phyloP scores from a whole-genome alignment of 176 grass and related monocot genomes.

The Carex cristatella region DNA sequence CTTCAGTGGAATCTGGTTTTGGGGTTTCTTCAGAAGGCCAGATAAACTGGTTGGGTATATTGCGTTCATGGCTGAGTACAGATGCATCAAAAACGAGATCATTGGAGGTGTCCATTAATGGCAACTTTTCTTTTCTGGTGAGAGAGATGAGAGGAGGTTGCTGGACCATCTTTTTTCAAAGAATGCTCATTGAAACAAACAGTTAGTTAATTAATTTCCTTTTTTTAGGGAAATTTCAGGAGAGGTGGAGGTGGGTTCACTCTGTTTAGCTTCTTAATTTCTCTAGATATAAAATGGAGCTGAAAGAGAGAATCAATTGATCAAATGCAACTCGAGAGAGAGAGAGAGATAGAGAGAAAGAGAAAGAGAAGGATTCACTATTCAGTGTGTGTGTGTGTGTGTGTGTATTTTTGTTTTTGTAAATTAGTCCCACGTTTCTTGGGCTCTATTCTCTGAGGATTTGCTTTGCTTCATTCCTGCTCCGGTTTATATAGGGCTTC shows the following conservation, averaged over 20 bases:
- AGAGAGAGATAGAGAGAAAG: not conserved
- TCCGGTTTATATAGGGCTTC: constrained; percentile 9
- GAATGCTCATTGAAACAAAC: not conserved
- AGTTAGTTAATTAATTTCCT: not conserved
- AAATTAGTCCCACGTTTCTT: not conserved
- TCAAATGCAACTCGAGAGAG: not conserved
- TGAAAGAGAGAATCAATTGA: not conserved
- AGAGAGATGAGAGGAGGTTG: not conserved
- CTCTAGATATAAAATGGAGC: not conserved
- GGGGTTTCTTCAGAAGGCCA: constrained; percentile 79
- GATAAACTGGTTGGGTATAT: constrained; percentile 75
- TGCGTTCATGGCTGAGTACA: constrained; percentile 22
- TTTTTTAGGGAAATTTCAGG: not conserved
- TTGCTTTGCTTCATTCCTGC: not conserved
- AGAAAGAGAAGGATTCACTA: not conserved
- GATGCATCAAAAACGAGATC: constrained; percentile 61
- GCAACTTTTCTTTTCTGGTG: not conserved
- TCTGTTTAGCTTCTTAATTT: not conserved
- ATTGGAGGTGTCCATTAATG: constrained; percentile 9
- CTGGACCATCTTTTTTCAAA: constrained; percentile 10
- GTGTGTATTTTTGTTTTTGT: not conserved
- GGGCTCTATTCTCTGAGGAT: constrained; percentile 1
- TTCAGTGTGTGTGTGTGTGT: not conserved
- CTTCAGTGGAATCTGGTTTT: constrained; percentile 32
- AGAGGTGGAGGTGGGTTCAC: not conserved